Conservation (phyloP, 2,329 filamentous ascomycete species). For the Diaporthe sp. region DNA sequence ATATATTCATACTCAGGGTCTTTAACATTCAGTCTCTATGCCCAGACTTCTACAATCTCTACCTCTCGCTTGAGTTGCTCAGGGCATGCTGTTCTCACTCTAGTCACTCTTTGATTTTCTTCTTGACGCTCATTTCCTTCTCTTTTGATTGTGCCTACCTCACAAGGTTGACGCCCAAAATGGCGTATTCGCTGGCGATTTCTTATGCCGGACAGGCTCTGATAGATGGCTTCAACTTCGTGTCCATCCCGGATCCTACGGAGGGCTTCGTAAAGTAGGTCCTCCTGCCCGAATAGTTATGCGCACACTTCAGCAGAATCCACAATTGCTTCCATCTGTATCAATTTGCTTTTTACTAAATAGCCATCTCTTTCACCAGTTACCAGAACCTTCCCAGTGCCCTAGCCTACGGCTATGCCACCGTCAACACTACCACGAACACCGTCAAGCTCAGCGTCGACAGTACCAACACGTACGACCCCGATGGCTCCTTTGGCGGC, state of each 20-base stretch:
- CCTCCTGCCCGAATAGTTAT: constrained; percentile 40
- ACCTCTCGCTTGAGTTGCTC: constrained; percentile 1
- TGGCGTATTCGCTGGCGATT: constrained; percentile 54
- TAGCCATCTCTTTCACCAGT: constrained; percentile 44
- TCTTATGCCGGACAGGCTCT: constrained; percentile 59
- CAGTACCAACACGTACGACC: constrained; percentile 51
- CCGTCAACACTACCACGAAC: constrained; percentile 54
- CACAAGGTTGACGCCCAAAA: background rate
- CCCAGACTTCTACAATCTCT: background rate
- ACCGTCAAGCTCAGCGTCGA: constrained; percentile 63
- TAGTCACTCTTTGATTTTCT: constrained; percentile 31
- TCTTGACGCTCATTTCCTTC: constrained; percentile 20
- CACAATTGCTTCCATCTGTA: constrained; percentile 36
- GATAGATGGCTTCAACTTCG: constrained; percentile 63
- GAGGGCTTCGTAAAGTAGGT: constrained; percentile 77
- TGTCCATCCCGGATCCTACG: constrained; percentile 69
- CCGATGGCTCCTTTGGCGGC: constrained; percentile 54
- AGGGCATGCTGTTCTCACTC: constrained; percentile 22
- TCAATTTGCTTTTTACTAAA: background rate
- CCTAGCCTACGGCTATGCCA: constrained; percentile 54
- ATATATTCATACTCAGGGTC: constrained; percentile 11
- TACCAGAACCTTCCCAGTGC: constrained; percentile 60
- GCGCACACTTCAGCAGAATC: background rate
- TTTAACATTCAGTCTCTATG: no score
- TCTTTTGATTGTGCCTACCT: no score